These are phyloP conservation scores for Lasiosphaeria hispida DNA, from an alignment of 495 filamentous ascomycete genomes.

Conservation along the genomic window DNA sequence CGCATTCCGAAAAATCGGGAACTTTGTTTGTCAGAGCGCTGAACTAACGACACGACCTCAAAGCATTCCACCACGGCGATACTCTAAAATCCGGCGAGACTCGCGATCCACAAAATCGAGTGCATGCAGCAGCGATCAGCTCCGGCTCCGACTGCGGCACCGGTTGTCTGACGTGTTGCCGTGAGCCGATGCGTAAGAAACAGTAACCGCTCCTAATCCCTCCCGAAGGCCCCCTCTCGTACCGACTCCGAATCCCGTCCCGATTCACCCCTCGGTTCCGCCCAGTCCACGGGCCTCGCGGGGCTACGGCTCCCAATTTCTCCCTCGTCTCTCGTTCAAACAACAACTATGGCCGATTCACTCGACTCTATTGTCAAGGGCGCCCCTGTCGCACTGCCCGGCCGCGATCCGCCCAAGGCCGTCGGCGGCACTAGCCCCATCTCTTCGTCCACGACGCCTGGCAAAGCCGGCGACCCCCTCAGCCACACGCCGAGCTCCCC, in stretches of 20 bases:
- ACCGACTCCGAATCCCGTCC: no score
- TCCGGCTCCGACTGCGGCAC: no score
- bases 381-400: slow-evolving; percentile 48
- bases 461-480: slow-evolving; percentile 66
- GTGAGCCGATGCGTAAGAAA: no score
- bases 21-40: not conserved
- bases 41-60: not conserved
- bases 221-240: no score
- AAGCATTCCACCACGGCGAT: not conserved
- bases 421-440: slow-evolving; percentile 39
- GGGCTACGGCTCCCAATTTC: no score
- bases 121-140: no score
- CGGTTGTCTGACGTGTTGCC: no score
- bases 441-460: slow-evolving; percentile 36
- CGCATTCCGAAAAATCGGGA: no score
- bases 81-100: slow-evolving; percentile 1
- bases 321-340: not conserved
- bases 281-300: no score
- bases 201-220: no score
- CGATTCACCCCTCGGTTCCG: no score
- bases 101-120: not conserved
- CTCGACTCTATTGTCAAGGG: slow-evolving; percentile 90
- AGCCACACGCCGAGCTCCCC: slow-evolving; percentile 79
- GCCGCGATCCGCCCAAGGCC: slow-evolving; percentile 31
- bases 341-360: slow-evolving; percentile 48